Evolutionary conservation across 2,329 filamentous ascomycete genomes (phyloP).

Genomic region (Paraphoma sp.): DNA sequence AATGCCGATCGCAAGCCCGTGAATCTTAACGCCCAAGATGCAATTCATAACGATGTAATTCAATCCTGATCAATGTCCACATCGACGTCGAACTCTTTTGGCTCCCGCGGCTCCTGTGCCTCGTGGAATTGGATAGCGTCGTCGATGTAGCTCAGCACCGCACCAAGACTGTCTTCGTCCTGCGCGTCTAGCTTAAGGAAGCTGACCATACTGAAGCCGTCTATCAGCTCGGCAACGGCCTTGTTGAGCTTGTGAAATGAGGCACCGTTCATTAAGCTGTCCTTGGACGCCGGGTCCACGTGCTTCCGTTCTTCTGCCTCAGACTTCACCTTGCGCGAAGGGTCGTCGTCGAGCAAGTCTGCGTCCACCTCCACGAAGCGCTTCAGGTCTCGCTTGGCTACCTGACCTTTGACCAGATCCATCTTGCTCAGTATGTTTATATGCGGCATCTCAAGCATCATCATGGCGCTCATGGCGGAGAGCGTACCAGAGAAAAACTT

Average conservation of each 20-base stretch:
- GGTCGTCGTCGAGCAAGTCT: conserved; percentile 80
- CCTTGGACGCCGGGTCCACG: conserved; percentile 68
- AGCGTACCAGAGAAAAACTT: conserved; percentile 98
- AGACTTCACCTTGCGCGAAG: conserved; percentile 52
- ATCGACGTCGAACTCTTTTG: conserved; percentile 55
- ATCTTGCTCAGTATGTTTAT: conserved; percentile 97
- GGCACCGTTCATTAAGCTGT: conserved; percentile 77
- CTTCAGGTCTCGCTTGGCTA: conserved; percentile 86
- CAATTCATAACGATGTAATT: neutral
- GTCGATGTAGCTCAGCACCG: conserved; percentile 88
- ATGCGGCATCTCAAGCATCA: conserved; percentile 96
- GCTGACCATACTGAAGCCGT: conserved; percentile 97
- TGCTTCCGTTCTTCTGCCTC: conserved; percentile 60
- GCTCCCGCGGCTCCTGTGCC: conserved; percentile 88
- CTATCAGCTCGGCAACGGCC: conserved; percentile 89
- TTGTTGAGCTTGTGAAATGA: conserved; percentile 84
- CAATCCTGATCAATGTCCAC: conserved; percentile 4
- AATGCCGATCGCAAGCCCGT: neutral
- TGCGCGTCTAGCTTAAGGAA: conserved; percentile 90
- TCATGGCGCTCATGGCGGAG: conserved; percentile 98
- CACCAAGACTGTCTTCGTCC: conserved; percentile 88
- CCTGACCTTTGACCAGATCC: conserved; percentile 91
- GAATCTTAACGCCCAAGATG: neutral
- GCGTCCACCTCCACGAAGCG: conserved; percentile 88
- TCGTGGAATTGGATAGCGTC: conserved; percentile 94